phyloP scores from a whole-genome alignment of 2,329 filamentous ascomycete genomes.

The Rhinocladiella similis region DNA sequence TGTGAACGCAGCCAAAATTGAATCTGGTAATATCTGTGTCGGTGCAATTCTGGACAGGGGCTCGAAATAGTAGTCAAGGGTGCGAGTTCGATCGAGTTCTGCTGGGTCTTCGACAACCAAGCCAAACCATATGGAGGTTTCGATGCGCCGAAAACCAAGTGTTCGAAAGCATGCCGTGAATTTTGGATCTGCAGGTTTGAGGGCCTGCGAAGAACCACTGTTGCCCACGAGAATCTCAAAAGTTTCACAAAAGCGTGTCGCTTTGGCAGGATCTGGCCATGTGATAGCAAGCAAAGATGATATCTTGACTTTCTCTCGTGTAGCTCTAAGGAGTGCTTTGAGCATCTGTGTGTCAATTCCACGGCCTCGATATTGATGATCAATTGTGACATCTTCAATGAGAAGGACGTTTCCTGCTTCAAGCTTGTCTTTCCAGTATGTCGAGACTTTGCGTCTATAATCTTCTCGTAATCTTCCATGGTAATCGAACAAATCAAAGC shows the following conservation, averaged over 20 bases:
- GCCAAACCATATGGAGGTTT: slow-evolving; percentile 35
- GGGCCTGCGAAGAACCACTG: neutral
- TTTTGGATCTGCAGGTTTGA: slow-evolving; percentile 7
- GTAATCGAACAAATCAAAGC: slow-evolving; percentile 39
- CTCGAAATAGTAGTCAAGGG: neutral
- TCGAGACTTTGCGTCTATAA: slow-evolving; percentile 33
- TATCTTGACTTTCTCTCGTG: neutral
- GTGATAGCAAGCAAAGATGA: neutral
- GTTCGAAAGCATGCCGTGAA: slow-evolving; percentile 31
- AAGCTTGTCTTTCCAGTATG: slow-evolving; percentile 31
- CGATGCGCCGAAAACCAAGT: slow-evolving; percentile 36
- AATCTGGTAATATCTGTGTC: neutral
- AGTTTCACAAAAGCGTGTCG: neutral
- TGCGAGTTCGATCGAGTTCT: neutral
- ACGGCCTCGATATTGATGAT: slow-evolving; percentile 30
- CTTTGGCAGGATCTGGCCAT: slow-evolving; percentile 7
- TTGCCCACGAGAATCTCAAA: neutral
- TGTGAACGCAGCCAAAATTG: neutral
- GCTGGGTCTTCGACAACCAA: slow-evolving; percentile 22
- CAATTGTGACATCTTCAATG: slow-evolving; percentile 30
- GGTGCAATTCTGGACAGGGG: neutral
- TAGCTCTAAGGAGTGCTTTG: slow-evolving; percentile 30
- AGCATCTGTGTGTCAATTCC: slow-evolving; percentile 35
- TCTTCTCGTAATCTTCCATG: slow-evolving; percentile 38
- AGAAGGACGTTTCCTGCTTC: slow-evolving; percentile 32